phyloP scores from a whole-genome alignment of 306 rosid genomes.

The Glycine tomentella region DNA sequence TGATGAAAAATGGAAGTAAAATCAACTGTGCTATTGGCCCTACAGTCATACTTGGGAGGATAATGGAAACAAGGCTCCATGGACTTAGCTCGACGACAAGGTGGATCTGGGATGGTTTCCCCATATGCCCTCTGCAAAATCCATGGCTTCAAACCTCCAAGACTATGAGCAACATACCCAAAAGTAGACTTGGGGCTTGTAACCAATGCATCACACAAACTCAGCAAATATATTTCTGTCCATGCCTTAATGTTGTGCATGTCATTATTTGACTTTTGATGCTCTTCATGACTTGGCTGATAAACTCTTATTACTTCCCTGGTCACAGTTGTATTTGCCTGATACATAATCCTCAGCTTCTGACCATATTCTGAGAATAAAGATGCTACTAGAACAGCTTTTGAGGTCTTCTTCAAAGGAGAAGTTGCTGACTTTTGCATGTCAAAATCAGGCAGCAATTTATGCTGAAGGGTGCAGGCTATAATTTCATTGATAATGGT shows the following conservation, averaged over 20 bases:
- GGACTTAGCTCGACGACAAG: slow-evolving; percentile 69
- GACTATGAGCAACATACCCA: slow-evolving; percentile 85
- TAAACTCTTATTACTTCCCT: slow-evolving; percentile 61
- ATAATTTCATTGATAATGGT: slow-evolving; percentile 69
- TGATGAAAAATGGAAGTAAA: slow-evolving; percentile 63
- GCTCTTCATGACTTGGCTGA: slow-evolving; percentile 86
- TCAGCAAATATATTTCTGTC: slow-evolving; percentile 77
- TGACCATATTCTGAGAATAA: slow-evolving; percentile 68
- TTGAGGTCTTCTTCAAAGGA: slow-evolving; percentile 54
- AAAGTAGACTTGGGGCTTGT: slow-evolving; percentile 85
- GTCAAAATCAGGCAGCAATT: slow-evolving; percentile 62
- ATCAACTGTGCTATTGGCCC: slow-evolving; percentile 58
- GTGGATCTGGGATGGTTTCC: slow-evolving; percentile 63
- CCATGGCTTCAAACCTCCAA: slow-evolving; percentile 86
- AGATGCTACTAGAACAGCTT: slow-evolving; percentile 74
- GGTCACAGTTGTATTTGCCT: slow-evolving; percentile 56
- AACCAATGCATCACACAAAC: slow-evolving; percentile 72
- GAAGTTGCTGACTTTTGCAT: slow-evolving; percentile 37
- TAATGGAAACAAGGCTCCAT: slow-evolving; percentile 89
- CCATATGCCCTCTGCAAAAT: slow-evolving; percentile 68
- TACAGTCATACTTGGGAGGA: slow-evolving; percentile 76
- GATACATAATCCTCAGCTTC: slow-evolving; percentile 62
- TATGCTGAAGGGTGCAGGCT: slow-evolving; percentile 65
- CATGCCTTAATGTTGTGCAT: slow-evolving; percentile 76
- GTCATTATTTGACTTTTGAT: slow-evolving; percentile 63